Evolutionary conservation across 1,284 basidiomycete genomes (phyloP).

Genomic region (Xerocomus minutiporus): DNA sequence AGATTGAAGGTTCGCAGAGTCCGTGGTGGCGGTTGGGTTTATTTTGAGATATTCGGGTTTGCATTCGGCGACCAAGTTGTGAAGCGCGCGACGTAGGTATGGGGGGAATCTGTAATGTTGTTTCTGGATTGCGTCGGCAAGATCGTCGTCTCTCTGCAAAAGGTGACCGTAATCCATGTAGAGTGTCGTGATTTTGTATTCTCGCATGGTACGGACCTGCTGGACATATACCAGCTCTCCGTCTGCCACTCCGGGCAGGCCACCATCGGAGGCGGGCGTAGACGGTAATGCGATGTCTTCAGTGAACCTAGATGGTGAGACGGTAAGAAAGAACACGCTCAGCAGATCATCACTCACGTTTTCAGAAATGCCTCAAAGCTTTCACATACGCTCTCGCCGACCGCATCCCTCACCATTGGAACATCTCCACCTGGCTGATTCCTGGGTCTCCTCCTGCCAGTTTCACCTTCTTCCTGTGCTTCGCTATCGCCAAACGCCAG

Average conservation of each 20-base stretch:
- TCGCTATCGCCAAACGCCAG: slow-evolving; percentile 58
- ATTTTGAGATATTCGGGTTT: slow-evolving; percentile 93
- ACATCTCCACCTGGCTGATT: slow-evolving; percentile 60
- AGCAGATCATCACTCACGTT: slow-evolving; percentile 53
- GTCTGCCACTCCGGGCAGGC: slow-evolving; percentile 50
- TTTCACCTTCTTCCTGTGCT: slow-evolving; percentile 41
- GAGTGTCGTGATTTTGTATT: slow-evolving; percentile 90
- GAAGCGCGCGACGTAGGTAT: slow-evolving; percentile 86
- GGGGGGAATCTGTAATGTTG: slow-evolving; percentile 98
- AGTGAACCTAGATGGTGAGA: slow-evolving; percentile 58
- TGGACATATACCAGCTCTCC: slow-evolving; percentile 80
- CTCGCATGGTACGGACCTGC: slow-evolving; percentile 90
- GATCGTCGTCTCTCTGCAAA: slow-evolving; percentile 83
- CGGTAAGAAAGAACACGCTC: slow-evolving; percentile 1
- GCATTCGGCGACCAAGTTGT: slow-evolving; percentile 83
- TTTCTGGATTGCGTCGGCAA: slow-evolving; percentile 87
- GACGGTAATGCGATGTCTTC: slow-evolving; percentile 70
- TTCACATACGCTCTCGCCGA: slow-evolving; percentile 89
- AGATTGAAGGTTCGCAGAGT: slow-evolving; percentile 82
- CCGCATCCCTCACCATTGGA: slow-evolving; percentile 84
- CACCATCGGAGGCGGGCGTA: slow-evolving; percentile 70
- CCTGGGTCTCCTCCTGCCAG: slow-evolving; percentile 42
- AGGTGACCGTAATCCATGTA: slow-evolving; percentile 96
- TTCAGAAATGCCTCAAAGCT: slow-evolving; percentile 89
- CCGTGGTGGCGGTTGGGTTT: slow-evolving; percentile 73